Evolutionary conservation across 2,329 filamentous ascomycete genomes (phyloP).

Genomic region (Emericellopsis cladophorae): DNA sequence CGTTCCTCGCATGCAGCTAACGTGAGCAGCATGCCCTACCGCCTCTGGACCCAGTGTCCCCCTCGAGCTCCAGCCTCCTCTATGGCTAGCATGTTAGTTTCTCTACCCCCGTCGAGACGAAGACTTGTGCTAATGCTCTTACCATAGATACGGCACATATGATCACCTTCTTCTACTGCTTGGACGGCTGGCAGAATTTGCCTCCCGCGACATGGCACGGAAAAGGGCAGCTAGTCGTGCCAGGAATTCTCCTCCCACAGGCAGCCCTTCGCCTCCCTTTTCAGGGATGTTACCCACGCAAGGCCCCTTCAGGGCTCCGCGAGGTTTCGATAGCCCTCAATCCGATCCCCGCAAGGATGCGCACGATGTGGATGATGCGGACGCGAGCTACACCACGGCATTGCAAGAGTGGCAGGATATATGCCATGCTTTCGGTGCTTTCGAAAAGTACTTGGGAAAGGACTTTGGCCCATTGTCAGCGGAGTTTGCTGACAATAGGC

Average conservation of each 20-base stretch:
- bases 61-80: conserved; percentile 71
- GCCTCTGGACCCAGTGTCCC: conserved; percentile 74
- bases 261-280: conserved; percentile 30
- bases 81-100: conserved; percentile 54
- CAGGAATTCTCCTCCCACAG: conserved; percentile 13
- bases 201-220: conserved; percentile 61
- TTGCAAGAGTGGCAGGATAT: conserved; percentile 70
- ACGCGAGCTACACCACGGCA: conserved; percentile 55
- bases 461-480: conserved; percentile 65
- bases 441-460: conserved; percentile 53
- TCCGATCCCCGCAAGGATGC: conserved; percentile 26
- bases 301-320: conserved; percentile 34
- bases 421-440: conserved; percentile 52
- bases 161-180: conserved; percentile 79
- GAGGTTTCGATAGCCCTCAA: conserved; percentile 40
- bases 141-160: conserved; percentile 64
- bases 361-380: conserved; percentile 43
- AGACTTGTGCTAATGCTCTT: too few species aligned
- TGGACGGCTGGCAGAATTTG: conserved; percentile 67
- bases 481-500: conserved; percentile 49
- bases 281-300: conserved; percentile 42
- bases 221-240: conserved; percentile 52
- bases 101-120: neutral
- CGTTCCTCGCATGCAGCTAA: conserved; percentile 7
- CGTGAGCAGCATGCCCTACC: conserved; percentile 57